Evolutionary conservation across 305 asterid genomes (phyloP).

Genomic region (Plantago lanceolata): DNA sequence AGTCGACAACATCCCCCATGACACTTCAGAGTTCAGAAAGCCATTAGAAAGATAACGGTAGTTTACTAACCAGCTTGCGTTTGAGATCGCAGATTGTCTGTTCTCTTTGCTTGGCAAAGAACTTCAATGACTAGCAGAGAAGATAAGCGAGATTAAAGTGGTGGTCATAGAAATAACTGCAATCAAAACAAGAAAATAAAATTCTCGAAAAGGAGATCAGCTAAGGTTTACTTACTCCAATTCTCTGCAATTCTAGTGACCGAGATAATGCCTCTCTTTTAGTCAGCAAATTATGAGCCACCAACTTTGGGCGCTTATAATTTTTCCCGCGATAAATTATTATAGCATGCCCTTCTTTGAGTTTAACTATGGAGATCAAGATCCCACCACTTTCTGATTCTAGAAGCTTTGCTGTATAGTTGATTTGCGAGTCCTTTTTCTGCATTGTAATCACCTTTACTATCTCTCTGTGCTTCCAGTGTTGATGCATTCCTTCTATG

Average conservation of each 20-base stretch:
- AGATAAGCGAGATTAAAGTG: conserved; percentile 3
- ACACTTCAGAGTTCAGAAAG: background rate
- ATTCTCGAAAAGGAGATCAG: conserved; percentile 15
- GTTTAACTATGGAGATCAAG: conserved; percentile 61
- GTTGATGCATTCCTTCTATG: conserved; percentile 86
- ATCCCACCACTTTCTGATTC: conserved; percentile 78
- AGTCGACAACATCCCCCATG: background rate
- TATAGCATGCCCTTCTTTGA: conserved; percentile 87
- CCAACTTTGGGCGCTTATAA: conserved; percentile 62
- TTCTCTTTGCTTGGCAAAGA: conserved; percentile 65
- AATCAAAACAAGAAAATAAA: background rate
- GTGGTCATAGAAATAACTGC: background rate
- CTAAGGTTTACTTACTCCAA: conserved; percentile 61
- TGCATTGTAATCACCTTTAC: conserved; percentile 92
- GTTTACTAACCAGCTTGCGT: conserved; percentile 52
- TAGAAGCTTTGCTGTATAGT: conserved; percentile 56
- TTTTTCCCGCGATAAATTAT: conserved; percentile 93
- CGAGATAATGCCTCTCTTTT: conserved; percentile 70
- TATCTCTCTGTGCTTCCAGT: conserved; percentile 91
- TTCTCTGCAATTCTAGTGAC: conserved; percentile 86
- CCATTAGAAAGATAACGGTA: conserved; percentile 10
- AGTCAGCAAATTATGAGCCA: conserved; percentile 48
- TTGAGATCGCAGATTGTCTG: conserved; percentile 45
- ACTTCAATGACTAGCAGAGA: conserved; percentile 65
- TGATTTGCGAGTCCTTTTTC: conserved; percentile 57